Base-by-base conservation (phyloP, 345 rosid genomes). In the Noccaea caerulescens region DNA sequence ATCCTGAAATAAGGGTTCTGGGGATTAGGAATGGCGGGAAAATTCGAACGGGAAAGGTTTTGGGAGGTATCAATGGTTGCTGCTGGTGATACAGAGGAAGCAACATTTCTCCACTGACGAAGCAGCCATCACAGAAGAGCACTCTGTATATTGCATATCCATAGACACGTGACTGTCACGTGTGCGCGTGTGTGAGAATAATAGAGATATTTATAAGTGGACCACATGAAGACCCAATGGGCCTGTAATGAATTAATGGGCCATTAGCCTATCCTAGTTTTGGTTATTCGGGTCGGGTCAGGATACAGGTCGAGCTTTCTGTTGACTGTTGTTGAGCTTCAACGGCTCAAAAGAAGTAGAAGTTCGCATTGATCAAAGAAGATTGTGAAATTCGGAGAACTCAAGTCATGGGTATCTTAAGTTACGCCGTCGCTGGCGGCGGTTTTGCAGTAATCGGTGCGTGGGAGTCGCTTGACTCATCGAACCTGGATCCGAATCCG, bases 371-470 rank as follows among this genome's bases (percentile, higher is more conserved):
- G 46, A 71, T 61, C 59, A 7, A 10, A 32, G 25, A 63, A 45
- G 64, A 66, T 37, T 45, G 57, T 10, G 60, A 30, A 20, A 27
- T 38, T 36, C 43, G 20, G 37, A 8, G 52, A 4, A 7, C 13
- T 37, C 3, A 36, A 54, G 33, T 13, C 12, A 89, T 89, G 96
- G 91, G 88, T 1, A 47, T 89, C 45, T 54, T 83, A 57, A 38
- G 82, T 6, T 72, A 79, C 75, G 82, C 82, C 71, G 59, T 81
- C 36, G 81, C 90, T 16, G 91, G 86, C 58, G 86, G 85, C n/a
- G 89, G 87, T 0, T 86, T 84, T 74, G 72, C 87, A 10, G 70
- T 88, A 43, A 84, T 86, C 63, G 93, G 96, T 13, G 76, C 82
- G 0, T 76, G 78, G 79, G 91, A 90, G 47, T 79, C 86, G 39